These are phyloP conservation scores for Xylaria sp. DNA, from an alignment of 2,329 filamentous ascomycete genomes.

Conservation along the genomic window DNA sequence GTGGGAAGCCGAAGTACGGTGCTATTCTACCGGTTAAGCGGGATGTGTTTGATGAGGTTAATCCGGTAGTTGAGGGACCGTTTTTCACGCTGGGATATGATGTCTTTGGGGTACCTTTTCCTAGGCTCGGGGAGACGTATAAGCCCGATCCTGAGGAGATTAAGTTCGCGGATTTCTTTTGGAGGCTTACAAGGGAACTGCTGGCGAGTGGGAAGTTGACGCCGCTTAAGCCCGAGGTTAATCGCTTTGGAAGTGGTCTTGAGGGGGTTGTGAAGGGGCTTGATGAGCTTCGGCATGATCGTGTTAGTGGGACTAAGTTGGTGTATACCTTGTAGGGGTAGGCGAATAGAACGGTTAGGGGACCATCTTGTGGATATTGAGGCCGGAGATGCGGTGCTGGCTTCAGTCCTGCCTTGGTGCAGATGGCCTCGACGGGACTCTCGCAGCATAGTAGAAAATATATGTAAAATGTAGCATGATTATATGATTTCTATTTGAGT, in stretches of 20 bases:
- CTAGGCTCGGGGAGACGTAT: slow-evolving; percentile 50
- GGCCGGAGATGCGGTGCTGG: too few species aligned
- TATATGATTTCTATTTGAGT: too few species aligned
- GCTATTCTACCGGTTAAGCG: slow-evolving; percentile 34
- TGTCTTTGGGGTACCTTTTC: slow-evolving; percentile 53
- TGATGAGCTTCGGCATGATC: slow-evolving; percentile 48
- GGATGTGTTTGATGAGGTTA: slow-evolving; percentile 39
- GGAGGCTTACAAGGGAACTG: slow-evolving; percentile 50
- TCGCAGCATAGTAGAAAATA: too few species aligned
- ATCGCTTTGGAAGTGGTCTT: slow-evolving; percentile 47
- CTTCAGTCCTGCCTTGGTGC: too few species aligned
- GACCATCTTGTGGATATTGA: not conserved
- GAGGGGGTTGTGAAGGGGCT: slow-evolving; percentile 53
- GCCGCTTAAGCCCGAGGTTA: slow-evolving; percentile 50
- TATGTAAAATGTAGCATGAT: too few species aligned
- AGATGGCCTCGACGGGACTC: too few species aligned
- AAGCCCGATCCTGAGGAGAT: slow-evolving; percentile 34
- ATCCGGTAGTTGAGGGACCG: slow-evolving; percentile 50
- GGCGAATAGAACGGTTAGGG: too few species aligned
- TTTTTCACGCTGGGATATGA: slow-evolving; percentile 55
- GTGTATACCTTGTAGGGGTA: slow-evolving; percentile 54
- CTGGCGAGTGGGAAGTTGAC: slow-evolving; percentile 54
- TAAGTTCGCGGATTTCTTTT: slow-evolving; percentile 49
- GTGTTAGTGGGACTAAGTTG: slow-evolving; percentile 58
- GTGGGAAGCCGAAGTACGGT: slow-evolving; percentile 22